phyloP scores from a whole-genome alignment of 225 moss, liverwort and hornwort genomes.

The Polytrichum commune region DNA sequence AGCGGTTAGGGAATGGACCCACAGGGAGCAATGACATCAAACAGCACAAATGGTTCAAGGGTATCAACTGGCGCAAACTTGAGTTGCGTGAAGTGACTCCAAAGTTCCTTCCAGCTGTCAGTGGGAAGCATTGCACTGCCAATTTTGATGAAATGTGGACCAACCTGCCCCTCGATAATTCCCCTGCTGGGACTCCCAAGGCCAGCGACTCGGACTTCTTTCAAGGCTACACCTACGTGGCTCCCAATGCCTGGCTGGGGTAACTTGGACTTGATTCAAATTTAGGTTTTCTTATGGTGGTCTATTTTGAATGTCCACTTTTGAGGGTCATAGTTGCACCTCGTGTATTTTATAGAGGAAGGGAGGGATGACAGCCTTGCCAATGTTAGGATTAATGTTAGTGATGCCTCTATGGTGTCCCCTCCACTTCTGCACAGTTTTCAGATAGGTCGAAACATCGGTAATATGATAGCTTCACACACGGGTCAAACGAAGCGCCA shows the following conservation, averaged over 20 bases:
- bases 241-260: slow-evolving; percentile 65
- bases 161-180: slow-evolving; percentile 75
- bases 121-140: slow-evolving; percentile 85
- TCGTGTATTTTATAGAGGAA: slow-evolving; percentile 34
- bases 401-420: slow-evolving; percentile 4
- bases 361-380: not conserved
- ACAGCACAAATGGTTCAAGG: slow-evolving; percentile 93
- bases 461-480: slow-evolving; percentile 14
- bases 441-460: slow-evolving; percentile 19
- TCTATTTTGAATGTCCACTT: slow-evolving; percentile 6
- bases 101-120: slow-evolving; percentile 82
- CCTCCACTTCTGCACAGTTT: slow-evolving; percentile 40
- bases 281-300: not conserved
- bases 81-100: slow-evolving; percentile 83
- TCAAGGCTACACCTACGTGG: slow-evolving; percentile 84
- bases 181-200: slow-evolving; percentile 91
- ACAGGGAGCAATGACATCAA: slow-evolving; percentile 80
- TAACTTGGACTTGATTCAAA: slow-evolving; percentile 17
- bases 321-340: slow-evolving; percentile 9
- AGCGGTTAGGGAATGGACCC: slow-evolving; percentile 76
- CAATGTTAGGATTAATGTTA: not conserved
- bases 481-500: slow-evolving; percentile 14
- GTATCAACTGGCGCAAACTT: slow-evolving; percentile 86
- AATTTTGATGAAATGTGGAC: slow-evolving; percentile 99
- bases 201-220: slow-evolving; percentile 74